Evolutionary conservation across 148 eudicot species (phyloP).

Genomic region (Silene conica): DNA sequence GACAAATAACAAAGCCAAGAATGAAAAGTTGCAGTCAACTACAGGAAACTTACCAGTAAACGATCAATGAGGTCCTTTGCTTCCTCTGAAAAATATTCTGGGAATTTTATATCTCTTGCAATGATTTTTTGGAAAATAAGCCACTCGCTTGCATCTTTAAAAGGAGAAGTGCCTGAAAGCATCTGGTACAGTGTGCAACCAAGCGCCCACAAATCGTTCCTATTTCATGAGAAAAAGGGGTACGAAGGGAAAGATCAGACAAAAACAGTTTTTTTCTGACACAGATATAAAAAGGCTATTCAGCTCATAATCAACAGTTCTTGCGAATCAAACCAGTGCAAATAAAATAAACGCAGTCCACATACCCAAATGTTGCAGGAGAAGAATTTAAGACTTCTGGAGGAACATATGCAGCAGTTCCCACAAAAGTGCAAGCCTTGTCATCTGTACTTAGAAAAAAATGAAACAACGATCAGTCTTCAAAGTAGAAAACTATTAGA

Average conservation of each 20-base stretch:
- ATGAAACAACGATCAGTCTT: conserved; percentile 5
- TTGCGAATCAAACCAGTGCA: not conserved
- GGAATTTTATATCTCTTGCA: conserved; percentile 88
- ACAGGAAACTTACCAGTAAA: conserved; percentile 53
- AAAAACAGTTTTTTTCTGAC: not conserved
- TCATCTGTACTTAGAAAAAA: conserved; percentile 52
- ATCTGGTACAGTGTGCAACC: conserved; percentile 98
- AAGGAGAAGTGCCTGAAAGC: conserved; percentile 98
- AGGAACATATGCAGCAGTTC: conserved; percentile 98
- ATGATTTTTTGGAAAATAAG: conserved; percentile 91
- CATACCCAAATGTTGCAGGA: conserved; percentile 97
- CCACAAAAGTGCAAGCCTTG: conserved; percentile 98
- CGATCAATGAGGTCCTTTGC: conserved; percentile 86
- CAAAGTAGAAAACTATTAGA: not conserved
- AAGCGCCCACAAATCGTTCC: conserved; percentile 99
- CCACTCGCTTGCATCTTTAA: conserved; percentile 99
- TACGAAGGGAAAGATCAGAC: conserved; percentile 5
- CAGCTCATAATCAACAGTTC: conserved; percentile 1
- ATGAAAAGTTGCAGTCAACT: not conserved
- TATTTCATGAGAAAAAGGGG: conserved; percentile 31
- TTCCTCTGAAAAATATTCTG: conserved; percentile 73
- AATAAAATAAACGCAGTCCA: not conserved
- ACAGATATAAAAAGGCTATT: not conserved
- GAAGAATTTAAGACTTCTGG: conserved; percentile 97
- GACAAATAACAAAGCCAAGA: not conserved